Base-by-base conservation (phyloP, 2,329 filamentous ascomycete genomes). In the Periconia sp. region DNA sequence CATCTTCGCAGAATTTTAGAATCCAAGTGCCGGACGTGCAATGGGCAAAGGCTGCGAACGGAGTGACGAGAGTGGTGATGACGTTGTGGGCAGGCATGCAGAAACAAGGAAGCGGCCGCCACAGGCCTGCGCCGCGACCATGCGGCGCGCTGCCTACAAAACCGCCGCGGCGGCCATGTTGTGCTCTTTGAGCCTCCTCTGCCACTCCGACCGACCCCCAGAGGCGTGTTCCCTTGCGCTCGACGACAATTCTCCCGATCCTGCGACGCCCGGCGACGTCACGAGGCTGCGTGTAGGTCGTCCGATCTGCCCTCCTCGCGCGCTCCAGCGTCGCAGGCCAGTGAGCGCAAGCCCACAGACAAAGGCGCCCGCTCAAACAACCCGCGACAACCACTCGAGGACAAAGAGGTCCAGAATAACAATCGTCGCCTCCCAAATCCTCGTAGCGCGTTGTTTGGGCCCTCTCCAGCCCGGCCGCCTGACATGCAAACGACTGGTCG, bases 141-240 rank as follows among this genome's bases (percentile, higher is more conserved):
- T 48, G 56, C 55, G 54, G 56, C 50, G 43, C 42, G 48, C n/a
- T 47, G 43, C 40, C 46, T 65, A 69, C 66, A 70, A 67, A 70
- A 67, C 42, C 32, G 47, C 48, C 22, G 40, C 55, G 36, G 33
- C 46, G 54, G 53, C 54, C 65, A 55, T 55, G 44, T 56, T 48
- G 40, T 43, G 43, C 43, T 33, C 38, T 31, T 50, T 57, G 66
- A 63, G 57, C 66, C 48, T 66, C 64, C 65, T 70, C 63, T 68
- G 58, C 61, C 53, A 47, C 23, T 32, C 28, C 59, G 50, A 56
- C 59, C 56, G 52, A 46, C 59, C 41, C 49, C 45, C 56, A 60
- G 62, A 66, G 65, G 61, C 51, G 61, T 65, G 64, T 60, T 67
- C 66, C 68, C 67, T 70, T 71, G 68, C 65, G 65, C 63, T 57